Base-by-base conservation (phyloP, 768 basidiomycete genomes). In the Xerocomus spinulosus region DNA sequence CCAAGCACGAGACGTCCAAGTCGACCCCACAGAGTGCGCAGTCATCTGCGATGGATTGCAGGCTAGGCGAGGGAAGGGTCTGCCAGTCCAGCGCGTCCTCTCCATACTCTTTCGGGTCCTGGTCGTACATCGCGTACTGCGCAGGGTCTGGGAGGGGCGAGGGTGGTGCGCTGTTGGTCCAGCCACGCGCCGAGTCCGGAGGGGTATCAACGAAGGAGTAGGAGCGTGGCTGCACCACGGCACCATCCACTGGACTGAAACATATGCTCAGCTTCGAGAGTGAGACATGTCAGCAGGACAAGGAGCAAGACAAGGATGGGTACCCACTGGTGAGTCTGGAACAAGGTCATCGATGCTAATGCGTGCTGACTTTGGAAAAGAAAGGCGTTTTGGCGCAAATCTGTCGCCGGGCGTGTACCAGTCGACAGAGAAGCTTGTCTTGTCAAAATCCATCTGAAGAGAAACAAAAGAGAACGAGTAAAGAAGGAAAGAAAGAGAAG, bases 1-100 rank as follows among this genome's bases (percentile, higher is more conserved):
- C 57, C 18, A 75, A 52, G 39, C 71, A 72, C 2, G 65, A 58
- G 1, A 57, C 49, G 53, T 74, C 70, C 56, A 75, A 48, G 25
- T 67, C 63, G 15, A 66, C 61, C 25, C 64, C 65, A 18, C 64
- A 63, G 23, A 53, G 40, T 5, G 67, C 53, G 25, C 62, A 62
- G 23, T 68, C 67, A 17, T 47, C 35, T 3, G 28, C 48, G 15
- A 60, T 26, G 40, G 55, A 51, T 5, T 53, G 35, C 1, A 63
- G 41, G n/a, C 48, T 51, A 0, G 51, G 42, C 9, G 44, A 46
- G 3, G 48, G 10, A 13, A 40, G 26, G n/a, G 44, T 20, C 5
- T 9, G 49, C 50, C 45, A 48, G 29, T 48, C 49, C 7, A 21
- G n/a, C 9, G 32, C 4, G 25, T 18, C 25, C 28, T 50, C 55